Evolutionary conservation across 2,329 filamentous ascomycete genomes (phyloP).

Genomic region (Davidsoniella neocaledoniae): DNA sequence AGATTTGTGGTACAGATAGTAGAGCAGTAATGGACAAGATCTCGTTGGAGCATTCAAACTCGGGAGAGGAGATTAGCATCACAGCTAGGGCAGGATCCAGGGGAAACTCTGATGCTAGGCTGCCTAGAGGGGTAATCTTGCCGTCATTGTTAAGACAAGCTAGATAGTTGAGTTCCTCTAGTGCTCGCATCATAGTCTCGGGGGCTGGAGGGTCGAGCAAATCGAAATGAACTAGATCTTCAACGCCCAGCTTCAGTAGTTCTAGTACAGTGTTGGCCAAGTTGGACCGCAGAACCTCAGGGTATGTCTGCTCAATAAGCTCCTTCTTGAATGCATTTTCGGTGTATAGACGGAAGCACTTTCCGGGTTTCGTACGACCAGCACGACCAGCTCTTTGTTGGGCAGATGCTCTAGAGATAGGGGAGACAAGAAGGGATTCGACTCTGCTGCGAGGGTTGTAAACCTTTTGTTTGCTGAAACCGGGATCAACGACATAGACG

Average conservation of each 20-base stretch:
- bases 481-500: conserved; percentile 96
- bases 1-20: conserved; percentile 86
- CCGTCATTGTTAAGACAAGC: conserved; percentile 94
- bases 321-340: conserved; percentile 95
- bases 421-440: conserved; percentile 91
- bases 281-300: conserved; percentile 89
- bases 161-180: conserved; percentile 95
- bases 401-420: conserved; percentile 93
- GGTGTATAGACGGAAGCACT: conserved; percentile 94
- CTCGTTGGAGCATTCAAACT: conserved; percentile 98
- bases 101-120: conserved; percentile 84
- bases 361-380: conserved; percentile 93
- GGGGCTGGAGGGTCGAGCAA: conserved; percentile 96
- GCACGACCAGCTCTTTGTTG: conserved; percentile 97
- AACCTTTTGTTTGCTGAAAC: conserved; percentile 98
- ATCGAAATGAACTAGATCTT: conserved; percentile 95
- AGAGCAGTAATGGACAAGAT: conserved; percentile 89
- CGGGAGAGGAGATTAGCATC: conserved; percentile 93
- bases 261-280: conserved; percentile 88
- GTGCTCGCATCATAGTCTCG: conserved; percentile 92
- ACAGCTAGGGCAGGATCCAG: conserved; percentile 87
- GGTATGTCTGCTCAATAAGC: conserved; percentile 91
- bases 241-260: conserved; percentile 88
- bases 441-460: conserved; percentile 96
- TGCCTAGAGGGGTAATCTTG: conserved; percentile 71